Percentiles rank a stretch among this genome's conserved stretches.
Evolutionary conservation across 805 yeast genomes (phyloP).

Genomic region (Wickerhamomyces rabaulensis): DNA sequence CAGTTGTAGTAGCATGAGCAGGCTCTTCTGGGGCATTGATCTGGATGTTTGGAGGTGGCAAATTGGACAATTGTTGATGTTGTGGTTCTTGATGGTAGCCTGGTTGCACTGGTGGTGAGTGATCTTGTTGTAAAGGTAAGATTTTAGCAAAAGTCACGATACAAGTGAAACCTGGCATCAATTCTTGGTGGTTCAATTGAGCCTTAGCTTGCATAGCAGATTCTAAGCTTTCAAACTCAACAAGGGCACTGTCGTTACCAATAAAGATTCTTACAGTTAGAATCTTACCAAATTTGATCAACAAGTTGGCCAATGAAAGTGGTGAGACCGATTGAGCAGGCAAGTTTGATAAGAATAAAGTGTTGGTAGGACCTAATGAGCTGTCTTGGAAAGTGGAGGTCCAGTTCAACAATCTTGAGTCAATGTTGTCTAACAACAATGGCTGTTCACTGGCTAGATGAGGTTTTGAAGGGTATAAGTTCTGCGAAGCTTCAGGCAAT

Average conservation of each 20-base stretch:
- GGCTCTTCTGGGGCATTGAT: constrained; percentile 7
- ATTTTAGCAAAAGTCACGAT: constrained; percentile 83
- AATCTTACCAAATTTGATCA: constrained; percentile 58
- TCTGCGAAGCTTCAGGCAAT: constrained; percentile 3
- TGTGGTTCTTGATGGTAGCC: constrained; percentile 13
- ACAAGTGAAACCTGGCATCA: constrained; percentile 72
- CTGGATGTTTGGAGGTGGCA: constrained; percentile 9
- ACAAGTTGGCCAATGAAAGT: constrained; percentile 54
- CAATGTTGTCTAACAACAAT: constrained; percentile 49
- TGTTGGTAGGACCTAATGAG: constrained; percentile 68
- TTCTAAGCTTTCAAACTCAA: constrained; percentile 69
- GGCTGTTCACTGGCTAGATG: constrained; percentile 20
- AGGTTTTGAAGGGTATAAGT: constrained; percentile 5
- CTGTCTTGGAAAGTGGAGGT: constrained; percentile 72
- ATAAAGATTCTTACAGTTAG: constrained; percentile 56
- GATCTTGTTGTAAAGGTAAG: constrained; percentile 28
- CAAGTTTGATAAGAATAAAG: constrained; percentile 73
- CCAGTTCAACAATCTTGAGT: constrained; percentile 51
- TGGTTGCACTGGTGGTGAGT: constrained; percentile 4
- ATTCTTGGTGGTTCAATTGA: constrained; percentile 73
- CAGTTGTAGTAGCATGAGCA: background rate
- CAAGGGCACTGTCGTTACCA: constrained; percentile 48
- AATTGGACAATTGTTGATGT: constrained; percentile 8
- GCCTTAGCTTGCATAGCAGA: constrained; percentile 77
- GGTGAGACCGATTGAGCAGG: constrained; percentile 52